Percentiles rank a stretch among this genome's conserved stretches.
Conservation (phyloP, 2,329 filamentous ascomycete species). For the Akanthomyces dipterigenus region DNA sequence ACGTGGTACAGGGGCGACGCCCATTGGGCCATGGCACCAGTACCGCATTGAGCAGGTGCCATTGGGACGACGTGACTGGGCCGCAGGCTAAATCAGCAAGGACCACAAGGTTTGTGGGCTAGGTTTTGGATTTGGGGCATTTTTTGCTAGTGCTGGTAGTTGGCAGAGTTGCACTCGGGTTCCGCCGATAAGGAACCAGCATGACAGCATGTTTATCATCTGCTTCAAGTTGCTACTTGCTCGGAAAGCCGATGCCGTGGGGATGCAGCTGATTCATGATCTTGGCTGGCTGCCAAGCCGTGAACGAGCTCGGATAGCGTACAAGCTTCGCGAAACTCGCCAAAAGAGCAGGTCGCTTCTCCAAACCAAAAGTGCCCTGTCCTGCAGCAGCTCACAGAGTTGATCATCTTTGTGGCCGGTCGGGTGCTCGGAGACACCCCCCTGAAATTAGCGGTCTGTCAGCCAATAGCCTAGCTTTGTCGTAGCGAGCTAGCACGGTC, state of each 20-base stretch:
- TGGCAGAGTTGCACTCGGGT: not conserved
- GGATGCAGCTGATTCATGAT: not conserved
- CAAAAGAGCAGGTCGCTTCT: not conserved
- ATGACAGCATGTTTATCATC: not conserved
- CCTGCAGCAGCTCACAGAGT: not conserved
- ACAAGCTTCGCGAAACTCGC: not conserved
- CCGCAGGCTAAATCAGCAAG: not conserved
- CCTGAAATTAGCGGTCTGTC: constrained; percentile 1
- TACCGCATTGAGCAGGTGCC: constrained; percentile 8
- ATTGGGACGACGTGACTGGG: constrained; percentile 5
- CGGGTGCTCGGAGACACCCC: not conserved
- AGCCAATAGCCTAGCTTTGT: not conserved
- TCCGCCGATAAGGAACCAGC: not conserved
- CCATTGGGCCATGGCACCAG: constrained; percentile 1
- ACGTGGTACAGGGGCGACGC: constrained; percentile 9
- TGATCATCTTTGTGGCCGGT: not conserved
- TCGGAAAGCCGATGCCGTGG: not conserved
- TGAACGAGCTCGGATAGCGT: not conserved
- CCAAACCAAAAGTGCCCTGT: not conserved
- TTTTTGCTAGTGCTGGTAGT: not conserved
- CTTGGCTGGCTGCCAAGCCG: not conserved
- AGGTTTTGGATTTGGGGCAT: not conserved
- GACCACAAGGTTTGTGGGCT: not conserved
- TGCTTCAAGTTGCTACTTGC: not conserved
- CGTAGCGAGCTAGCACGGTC: not conserved